Base-by-base conservation (phyloP, 805 yeast species). In the Priceomyces castillae region DNA sequence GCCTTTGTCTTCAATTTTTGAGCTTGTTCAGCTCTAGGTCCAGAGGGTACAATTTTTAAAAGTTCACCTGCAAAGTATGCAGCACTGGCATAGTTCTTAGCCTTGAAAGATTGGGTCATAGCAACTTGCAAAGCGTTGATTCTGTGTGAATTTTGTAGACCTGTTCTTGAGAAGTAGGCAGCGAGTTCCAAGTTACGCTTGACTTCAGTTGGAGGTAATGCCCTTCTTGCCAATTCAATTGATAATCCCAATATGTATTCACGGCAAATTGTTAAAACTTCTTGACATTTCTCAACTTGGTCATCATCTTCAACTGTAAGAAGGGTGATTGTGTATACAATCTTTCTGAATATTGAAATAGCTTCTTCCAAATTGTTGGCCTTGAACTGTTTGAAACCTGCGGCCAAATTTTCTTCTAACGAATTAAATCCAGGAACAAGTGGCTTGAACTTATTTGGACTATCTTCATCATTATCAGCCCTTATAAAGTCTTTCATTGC, bases 101-200 rank as follows among this genome's bases (percentile, higher is more conserved):
- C 76, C 62, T 86, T 87, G 77, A 87, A 90, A 31, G 94, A 81
- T 71, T 88, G 95, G 36, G 86, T 82, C 94, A 92, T 86, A 31
- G 99, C 99, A 44, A 90, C 96, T 63, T 89, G 95, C 56, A 90
- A 74, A 10, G 98, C 96, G 58, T 89, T 84, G 42, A 84, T 80
- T 46, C 85, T 80, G 65, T 94, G 99, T 6, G 85, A 84, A 28
- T 86, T 82, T 50, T 85, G 88, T 54, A 94, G 76, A 51, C 85
- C 79, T 20, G 90, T 84, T 59, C 80, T 82, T 11, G 99, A 89
- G 73, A 94, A 95, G 67, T 92, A 92, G 1, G 98, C 95, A 4
- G 99, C 98, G 52, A 94, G 73, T 65, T 94, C 98, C 59, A 94
- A 75, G 64, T 89, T 90, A 50, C 98, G 85, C 65, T 89, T 85